Base-by-base conservation (phyloP, 1,284 basidiomycete genomes). In the Microstroma glucosiphilum region DNA sequence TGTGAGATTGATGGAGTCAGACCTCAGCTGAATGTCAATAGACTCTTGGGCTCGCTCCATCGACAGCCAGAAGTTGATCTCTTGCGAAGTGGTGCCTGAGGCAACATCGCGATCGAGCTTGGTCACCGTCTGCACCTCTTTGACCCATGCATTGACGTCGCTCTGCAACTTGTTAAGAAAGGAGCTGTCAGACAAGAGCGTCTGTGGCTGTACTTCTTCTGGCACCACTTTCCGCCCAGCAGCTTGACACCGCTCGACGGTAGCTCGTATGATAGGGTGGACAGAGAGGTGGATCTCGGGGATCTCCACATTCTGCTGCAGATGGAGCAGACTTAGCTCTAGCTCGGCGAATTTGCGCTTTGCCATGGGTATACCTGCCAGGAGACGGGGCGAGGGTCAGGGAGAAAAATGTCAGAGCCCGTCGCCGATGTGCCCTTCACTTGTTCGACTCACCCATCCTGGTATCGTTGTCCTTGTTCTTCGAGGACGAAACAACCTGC, bases 291-390 rank as follows among this genome's bases (percentile, higher is more conserved):
- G 88, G 15, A 92, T 96, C 80, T 97, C 92, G 0, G 96, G 96
- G 56, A 99, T 97, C 82, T 97, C 94, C 68, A 97, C 93, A 76
- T 97, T 97, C 81, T 98, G 94, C 79, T 98, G 96, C 2, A 98
- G 84, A 77, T 98, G 96, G 6, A 97, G 83, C 8, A 98, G 83
- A 6, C 91, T 94, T n/a, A 97, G 83, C 80, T 98, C 94, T 62
- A 98, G 86, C 78, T 99, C 94, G 17, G 94, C 93, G 77, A 98
- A 97, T 81, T 96, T 97, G 84, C 94, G 94, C 85, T 96, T 97
- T 40, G 94, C 93, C 84, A 96, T 91, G 6, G 96, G 94, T 62
- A 98, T 96, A 66, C 92, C 89, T 88, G 42, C 59, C 49, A 21
- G 58, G 41, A 13, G 55, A 57, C 9, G 42, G 40, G 21, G 46